Evolutionary conservation across 441 rosid species (phyloP).

Genomic region (Francoa sonchifolia): DNA sequence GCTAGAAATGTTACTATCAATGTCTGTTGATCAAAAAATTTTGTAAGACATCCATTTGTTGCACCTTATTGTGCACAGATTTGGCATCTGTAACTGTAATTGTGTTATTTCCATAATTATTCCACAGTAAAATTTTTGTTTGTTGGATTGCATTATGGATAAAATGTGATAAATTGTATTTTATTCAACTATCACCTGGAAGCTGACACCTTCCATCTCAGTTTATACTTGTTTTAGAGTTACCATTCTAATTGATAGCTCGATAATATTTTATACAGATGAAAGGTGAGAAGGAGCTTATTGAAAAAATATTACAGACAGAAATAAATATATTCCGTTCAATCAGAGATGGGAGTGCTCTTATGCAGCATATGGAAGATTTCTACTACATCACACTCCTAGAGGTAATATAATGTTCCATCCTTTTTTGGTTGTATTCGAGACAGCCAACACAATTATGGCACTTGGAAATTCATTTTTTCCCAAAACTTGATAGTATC

Average conservation of each 20-base stretch:
- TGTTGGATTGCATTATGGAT: too few species aligned
- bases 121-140: too few species aligned
- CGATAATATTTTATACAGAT: conserved; percentile 33
- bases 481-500: neutral
- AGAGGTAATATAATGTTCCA: conserved; percentile 40
- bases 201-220: neutral
- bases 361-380: conserved; percentile 98
- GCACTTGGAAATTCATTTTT: neutral
- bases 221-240: neutral
- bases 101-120: too few species aligned
- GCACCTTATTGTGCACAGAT: too few species aligned
- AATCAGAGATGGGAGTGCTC: conserved; percentile 86
- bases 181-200: neutral
- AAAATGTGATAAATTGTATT: too few species aligned
- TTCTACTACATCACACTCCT: conserved; percentile 82
- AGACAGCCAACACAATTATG: neutral
- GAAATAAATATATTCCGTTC: conserved; percentile 80
- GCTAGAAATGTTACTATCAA: too few species aligned
- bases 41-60: too few species aligned
- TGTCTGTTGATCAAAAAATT: too few species aligned
- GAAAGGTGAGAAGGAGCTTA: conserved; percentile 96
- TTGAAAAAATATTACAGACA: conserved; percentile 77
- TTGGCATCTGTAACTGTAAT: too few species aligned
- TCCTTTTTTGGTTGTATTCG: neutral
- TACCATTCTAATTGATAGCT: conserved; percentile 3